Conservation (phyloP, 768 basidiomycete species). For the Mrakia hoshinonis region DNA sequence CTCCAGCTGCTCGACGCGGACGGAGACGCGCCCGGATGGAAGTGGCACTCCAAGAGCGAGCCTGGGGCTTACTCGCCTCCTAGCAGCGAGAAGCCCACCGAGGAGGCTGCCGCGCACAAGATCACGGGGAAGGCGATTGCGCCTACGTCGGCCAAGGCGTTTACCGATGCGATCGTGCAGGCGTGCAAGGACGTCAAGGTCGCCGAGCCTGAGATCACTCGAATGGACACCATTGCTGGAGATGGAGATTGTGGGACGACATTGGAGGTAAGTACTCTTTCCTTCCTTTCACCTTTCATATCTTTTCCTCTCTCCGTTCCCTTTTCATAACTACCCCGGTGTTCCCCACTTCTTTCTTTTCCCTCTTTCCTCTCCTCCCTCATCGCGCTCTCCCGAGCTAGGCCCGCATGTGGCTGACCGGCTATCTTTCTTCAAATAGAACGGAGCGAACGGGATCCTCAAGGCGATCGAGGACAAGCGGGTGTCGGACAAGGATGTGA, state of each 20-base stretch:
- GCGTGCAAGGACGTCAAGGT: not conserved
- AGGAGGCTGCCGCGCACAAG: conserved; percentile 9
- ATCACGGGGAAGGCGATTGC: conserved; percentile 27
- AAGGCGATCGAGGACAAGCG: conserved; percentile 26
- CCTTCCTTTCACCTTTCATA: too few species aligned
- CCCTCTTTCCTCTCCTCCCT: conserved; percentile 40
- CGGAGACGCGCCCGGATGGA: conserved; percentile 69
- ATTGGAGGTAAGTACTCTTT: conserved; percentile 46
- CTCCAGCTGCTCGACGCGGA: conserved; percentile 41
- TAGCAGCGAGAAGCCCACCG: not conserved
- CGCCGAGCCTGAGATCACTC: conserved; percentile 13
- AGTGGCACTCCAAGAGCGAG: conserved; percentile 53
- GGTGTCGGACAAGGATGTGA: conserved; percentile 29
- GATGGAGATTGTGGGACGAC: conserved; percentile 36
- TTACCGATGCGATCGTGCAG: conserved; percentile 40
- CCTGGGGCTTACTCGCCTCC: not conserved
- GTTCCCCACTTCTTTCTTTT: conserved; percentile 32
- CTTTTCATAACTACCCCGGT: conserved; percentile 38
- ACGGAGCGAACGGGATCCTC: conserved; percentile 45
- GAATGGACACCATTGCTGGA: conserved; percentile 27
- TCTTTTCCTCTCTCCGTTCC: not conserved
- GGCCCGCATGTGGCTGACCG: not conserved
- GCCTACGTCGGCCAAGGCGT: conserved; percentile 36
- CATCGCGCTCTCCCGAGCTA: not conserved
- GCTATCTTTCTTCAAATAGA: not conserved